phyloP scores from a whole-genome alignment of 2,329 filamentous ascomycete genomes.

The Penicillium sp. region DNA sequence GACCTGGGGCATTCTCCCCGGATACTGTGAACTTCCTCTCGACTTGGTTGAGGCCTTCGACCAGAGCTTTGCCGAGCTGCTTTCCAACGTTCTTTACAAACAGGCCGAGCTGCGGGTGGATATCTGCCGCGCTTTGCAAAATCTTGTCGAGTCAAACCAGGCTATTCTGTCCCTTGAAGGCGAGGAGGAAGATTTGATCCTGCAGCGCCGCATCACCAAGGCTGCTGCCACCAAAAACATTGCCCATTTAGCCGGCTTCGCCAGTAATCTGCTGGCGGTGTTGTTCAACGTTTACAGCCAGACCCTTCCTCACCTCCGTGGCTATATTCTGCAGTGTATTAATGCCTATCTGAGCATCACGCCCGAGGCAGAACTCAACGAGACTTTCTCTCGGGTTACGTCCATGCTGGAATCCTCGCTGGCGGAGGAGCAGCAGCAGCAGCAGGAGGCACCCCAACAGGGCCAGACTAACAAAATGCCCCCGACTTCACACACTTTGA shows the following conservation, averaged over 20 bases:
- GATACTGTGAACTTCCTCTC: conserved; percentile 88
- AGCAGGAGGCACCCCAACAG: conserved; percentile 62
- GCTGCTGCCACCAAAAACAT: conserved; percentile 73
- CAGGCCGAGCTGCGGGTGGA: conserved; percentile 83
- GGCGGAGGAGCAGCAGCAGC: conserved; percentile 59
- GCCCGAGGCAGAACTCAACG: conserved; percentile 69
- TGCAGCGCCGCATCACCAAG: conserved; percentile 74
- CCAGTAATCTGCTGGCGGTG: conserved; percentile 86
- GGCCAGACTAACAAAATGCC: conserved; percentile 70
- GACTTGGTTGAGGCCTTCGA: conserved; percentile 76
- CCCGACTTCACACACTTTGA: conserved; percentile 86
- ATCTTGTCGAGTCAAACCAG: conserved; percentile 86
- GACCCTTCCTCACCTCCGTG: conserved; percentile 86
- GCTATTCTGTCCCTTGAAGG: conserved; percentile 66
- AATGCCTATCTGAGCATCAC: conserved; percentile 92
- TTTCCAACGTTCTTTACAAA: conserved; percentile 88
- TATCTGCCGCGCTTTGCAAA: conserved; percentile 79
- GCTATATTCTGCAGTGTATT: conserved; percentile 87
- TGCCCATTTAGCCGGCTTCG: conserved; percentile 70
- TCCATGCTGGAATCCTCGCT: conserved; percentile 74
- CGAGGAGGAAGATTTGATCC: conserved; percentile 65
- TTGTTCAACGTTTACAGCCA: conserved; percentile 99
- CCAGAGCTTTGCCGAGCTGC: conserved; percentile 78
- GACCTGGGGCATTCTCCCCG: conserved; percentile 88
- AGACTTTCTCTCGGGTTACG: conserved; percentile 83